Percentiles rank a stretch among this genome's conserved stretches.
phyloP scores from a whole-genome alignment of 106 monocot species.

The Narthecium ossifragum region DNA sequence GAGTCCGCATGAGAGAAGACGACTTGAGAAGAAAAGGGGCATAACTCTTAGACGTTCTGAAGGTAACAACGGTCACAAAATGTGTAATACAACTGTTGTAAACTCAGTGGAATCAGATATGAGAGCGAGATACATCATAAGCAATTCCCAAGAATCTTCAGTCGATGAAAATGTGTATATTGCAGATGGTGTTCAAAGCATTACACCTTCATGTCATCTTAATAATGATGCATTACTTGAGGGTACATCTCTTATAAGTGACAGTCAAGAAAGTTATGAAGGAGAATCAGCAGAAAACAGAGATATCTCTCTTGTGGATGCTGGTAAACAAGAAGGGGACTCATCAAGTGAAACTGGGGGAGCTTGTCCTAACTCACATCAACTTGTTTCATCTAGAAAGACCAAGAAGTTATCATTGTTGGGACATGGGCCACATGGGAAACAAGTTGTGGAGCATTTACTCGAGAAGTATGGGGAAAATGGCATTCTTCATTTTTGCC shows the following conservation, averaged over 20 bases:
- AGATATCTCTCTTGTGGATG: slow-evolving; percentile 1
- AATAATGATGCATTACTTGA: background rate
- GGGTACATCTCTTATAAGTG: slow-evolving; percentile 6
- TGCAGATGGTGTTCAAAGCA: background rate
- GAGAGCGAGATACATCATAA: too few relatives aligned
- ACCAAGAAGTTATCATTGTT: slow-evolving; percentile 65
- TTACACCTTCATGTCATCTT: slow-evolving; percentile 9
- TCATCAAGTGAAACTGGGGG: slow-evolving; percentile 6
- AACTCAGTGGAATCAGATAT: slow-evolving; percentile 11
- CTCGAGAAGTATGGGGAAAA: slow-evolving; percentile 61
- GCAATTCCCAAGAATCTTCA: slow-evolving; percentile 5
- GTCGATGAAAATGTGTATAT: slow-evolving; percentile 7
- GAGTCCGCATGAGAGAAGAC: slow-evolving; percentile 79
- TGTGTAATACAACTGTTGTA: slow-evolving; percentile 8
- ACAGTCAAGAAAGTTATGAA: slow-evolving; percentile 1
- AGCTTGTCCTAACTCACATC: slow-evolving; percentile 4
- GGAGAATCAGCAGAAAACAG: slow-evolving; percentile 9
- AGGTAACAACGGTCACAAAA: background rate
- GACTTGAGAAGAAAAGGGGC: slow-evolving; percentile 77
- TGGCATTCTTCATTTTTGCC: slow-evolving; percentile 73
- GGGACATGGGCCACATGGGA: slow-evolving; percentile 93
- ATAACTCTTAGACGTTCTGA: slow-evolving; percentile 26
- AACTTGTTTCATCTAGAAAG: slow-evolving; percentile 19
- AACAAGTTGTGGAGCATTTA: slow-evolving; percentile 78
- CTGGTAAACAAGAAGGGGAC: slow-evolving; percentile 13